Evolutionary conservation across 1,139 yeast species (phyloP).

Genomic region (Saccharomycopsis hybrid): DNA sequence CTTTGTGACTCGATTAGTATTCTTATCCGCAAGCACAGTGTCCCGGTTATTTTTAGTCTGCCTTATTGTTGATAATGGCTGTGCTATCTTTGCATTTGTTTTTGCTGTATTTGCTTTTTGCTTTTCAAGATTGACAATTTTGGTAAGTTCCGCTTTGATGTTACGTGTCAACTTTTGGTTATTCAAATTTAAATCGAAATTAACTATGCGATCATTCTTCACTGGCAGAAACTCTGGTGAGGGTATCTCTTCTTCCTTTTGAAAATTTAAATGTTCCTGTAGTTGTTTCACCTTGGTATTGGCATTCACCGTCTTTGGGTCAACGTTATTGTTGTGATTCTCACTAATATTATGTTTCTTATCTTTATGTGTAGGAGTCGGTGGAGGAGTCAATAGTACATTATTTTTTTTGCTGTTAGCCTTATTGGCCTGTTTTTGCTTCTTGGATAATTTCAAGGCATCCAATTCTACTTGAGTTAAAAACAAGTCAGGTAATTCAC

Average conservation of each 20-base stretch:
- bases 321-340: not conserved
- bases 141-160: too few species aligned
- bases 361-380: constrained; percentile 13
- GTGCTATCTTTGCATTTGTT: too few species aligned
- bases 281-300: not conserved
- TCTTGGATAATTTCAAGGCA: constrained; percentile 15
- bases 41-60: too few species aligned
- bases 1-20: too few species aligned
- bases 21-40: too few species aligned
- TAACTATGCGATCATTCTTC: not conserved
- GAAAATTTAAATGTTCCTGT: constrained; percentile 1
- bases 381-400: constrained; percentile 20
- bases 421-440: not conserved
- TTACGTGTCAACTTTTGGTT: not conserved
- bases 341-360: too few species aligned
- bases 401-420: not conserved
- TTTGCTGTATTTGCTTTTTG: too few species aligned
- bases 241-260: constrained; percentile 8
- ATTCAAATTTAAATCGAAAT: not conserved
- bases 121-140: too few species aligned
- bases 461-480: constrained; percentile 43
- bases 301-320: not conserved
- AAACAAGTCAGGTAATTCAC: constrained; percentile 52
- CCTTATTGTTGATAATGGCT: too few species aligned
- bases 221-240: constrained; percentile 20